These are phyloP conservation scores for Teunomyces cretensis DNA, from an alignment of 805 yeast species.

Conservation along the genomic window DNA sequence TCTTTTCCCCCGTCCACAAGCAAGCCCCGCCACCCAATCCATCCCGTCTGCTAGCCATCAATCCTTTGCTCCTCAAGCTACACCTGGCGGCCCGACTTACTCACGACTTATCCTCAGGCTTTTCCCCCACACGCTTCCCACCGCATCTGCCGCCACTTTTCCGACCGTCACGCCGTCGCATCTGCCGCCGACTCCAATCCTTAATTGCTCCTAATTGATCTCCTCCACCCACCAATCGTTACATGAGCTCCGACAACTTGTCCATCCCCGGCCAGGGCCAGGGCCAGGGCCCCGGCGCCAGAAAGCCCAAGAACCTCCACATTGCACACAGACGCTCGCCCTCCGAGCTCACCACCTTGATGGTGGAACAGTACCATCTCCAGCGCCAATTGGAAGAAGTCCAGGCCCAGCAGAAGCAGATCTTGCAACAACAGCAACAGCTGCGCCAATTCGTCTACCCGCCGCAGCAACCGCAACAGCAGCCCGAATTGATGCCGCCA, in stretches of 20 bases:
- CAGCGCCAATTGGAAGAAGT: constrained; percentile 92
- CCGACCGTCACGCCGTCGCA: constrained; percentile 5
- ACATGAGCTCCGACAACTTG: constrained; percentile 8
- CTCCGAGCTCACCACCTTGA: constrained; percentile 87
- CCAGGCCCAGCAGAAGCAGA: constrained; percentile 89
- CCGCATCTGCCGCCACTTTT: neutral
- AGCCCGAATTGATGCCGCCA: constrained; percentile 19
- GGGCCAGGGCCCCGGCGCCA: constrained; percentile 10
- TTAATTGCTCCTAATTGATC: neutral
- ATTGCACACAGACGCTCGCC: constrained; percentile 98
- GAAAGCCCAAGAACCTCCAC: constrained; percentile 51
- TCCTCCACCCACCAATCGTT: constrained; percentile 6
- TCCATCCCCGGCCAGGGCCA: constrained; percentile 6
- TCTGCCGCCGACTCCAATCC: constrained; percentile 3
- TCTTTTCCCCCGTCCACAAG: neutral
- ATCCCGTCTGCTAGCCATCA: constrained; percentile 1
- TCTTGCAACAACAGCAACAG: constrained; percentile 52
- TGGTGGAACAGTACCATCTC: constrained; percentile 85
- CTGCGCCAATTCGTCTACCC: constrained; percentile 24
- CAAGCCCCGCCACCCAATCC: neutral
- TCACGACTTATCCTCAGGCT: constrained; percentile 1
- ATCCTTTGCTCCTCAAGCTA: too few species aligned
- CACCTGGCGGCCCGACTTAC: constrained; percentile 4
- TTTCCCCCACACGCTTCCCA: neutral
- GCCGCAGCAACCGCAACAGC: constrained; percentile 14